Evolutionary conservation across 1,284 basidiomycete species (phyloP).

Genomic region (Trichosporon coremiiforme): DNA sequence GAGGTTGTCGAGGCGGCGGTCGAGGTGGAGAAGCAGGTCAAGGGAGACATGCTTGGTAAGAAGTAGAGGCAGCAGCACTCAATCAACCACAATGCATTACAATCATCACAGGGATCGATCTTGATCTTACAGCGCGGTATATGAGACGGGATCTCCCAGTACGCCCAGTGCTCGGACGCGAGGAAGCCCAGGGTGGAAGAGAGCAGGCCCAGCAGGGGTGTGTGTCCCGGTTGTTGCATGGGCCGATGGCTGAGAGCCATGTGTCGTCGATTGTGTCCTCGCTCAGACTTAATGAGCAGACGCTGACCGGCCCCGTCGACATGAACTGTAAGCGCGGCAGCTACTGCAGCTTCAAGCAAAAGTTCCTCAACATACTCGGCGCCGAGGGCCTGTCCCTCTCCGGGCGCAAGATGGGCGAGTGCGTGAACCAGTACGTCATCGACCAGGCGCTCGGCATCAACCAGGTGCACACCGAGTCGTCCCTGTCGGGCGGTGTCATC

Average conservation of each 20-base stretch:
- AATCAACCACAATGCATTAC: background rate
- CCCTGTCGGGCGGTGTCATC: constrained; percentile 75
- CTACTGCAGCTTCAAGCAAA: constrained; percentile 75
- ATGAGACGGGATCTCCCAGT: background rate
- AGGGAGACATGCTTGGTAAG: background rate
- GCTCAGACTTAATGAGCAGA: constrained; percentile 63
- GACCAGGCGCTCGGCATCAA: constrained; percentile 58
- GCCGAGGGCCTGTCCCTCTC: constrained; percentile 67
- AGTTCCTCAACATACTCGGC: constrained; percentile 72
- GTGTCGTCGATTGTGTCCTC: constrained; percentile 27
- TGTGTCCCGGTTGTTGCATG: too few species aligned
- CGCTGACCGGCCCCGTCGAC: constrained; percentile 53
- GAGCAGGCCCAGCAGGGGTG: too few species aligned
- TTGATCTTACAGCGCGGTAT: background rate
- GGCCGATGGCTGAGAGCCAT: background rate
- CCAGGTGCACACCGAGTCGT: constrained; percentile 12
- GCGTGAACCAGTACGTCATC: constrained; percentile 74
- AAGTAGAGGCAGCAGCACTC: constrained; percentile 9
- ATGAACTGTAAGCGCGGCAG: constrained; percentile 67
- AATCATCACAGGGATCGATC: background rate
- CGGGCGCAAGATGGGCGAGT: constrained; percentile 80
- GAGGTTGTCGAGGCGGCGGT: constrained; percentile 27
- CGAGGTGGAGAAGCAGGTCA: constrained; percentile 28
- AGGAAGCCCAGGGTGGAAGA: too few species aligned
- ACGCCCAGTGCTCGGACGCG: too few species aligned